A percentile compares a stretch with the other conserved stretches of the same genome.
Conservation (phyloP, 2,329 filamentous ascomycete genomes). For the Colletotrichum shisoi region DNA sequence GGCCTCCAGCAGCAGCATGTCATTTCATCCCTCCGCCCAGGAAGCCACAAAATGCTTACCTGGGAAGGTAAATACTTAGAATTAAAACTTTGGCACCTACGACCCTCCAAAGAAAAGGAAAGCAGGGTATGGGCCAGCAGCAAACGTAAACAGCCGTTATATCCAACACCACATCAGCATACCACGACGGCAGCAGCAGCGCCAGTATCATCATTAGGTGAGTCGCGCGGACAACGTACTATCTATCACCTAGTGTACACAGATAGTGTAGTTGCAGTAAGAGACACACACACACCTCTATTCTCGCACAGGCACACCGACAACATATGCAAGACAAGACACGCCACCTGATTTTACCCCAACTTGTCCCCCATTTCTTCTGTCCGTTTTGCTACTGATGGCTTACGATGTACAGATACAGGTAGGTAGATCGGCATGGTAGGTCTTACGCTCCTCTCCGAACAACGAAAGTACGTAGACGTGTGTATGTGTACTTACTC, state of each 20-base stretch:
- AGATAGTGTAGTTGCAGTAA: too few relatives aligned
- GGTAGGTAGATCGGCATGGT: too few relatives aligned
- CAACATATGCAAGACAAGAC: slow-evolving; percentile 22
- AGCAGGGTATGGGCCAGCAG: neutral
- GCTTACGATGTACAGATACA: too few relatives aligned
- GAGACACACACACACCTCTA: neutral
- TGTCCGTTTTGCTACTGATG: neutral
- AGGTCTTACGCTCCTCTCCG: neutral
- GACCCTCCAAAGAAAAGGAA: neutral
- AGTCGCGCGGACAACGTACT: neutral
- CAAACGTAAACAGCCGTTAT: neutral
- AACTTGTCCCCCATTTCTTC: slow-evolving; percentile 27
- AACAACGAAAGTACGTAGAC: neutral
- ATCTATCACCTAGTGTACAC: too few relatives aligned
- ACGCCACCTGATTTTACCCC: slow-evolving; percentile 31
- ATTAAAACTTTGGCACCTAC: neutral
- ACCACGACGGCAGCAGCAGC: neutral
- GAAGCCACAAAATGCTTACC: too few relatives aligned
- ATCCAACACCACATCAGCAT: neutral
- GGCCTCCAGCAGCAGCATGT: neutral
- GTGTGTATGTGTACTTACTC: too few relatives aligned
- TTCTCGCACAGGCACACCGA: neutral
- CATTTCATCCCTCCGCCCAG: neutral
- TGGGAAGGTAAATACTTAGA: neutral
- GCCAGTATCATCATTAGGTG: slow-evolving; percentile 1